Evolutionary conservation across 2,329 filamentous ascomycete species (phyloP), one percentile per base, ranked within the genome.

Genomic region (Myriosclerotinia scirpicola): DNA sequence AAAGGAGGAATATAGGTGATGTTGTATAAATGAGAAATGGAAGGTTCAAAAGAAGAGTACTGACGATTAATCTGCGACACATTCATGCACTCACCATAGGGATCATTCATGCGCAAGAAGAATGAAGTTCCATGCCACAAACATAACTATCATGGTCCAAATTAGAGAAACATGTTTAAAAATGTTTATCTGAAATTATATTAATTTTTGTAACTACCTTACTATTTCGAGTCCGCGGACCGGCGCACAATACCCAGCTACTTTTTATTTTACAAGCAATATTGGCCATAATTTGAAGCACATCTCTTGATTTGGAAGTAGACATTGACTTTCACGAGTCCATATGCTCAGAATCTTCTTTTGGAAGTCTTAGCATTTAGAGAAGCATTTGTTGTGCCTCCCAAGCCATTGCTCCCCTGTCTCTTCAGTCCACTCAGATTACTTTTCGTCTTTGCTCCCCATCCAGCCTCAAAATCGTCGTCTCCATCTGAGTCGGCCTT

Each of bases 401-500:
- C 70, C 20, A 71, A 54, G 14, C 68, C 59, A 56, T 63, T 54
- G 36, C 70, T 67, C 3, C 62, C 69, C 58, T 50, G 60, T 61
- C 67, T 67, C 44, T 68, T 67, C 54, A 65, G 42, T 15, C 56
- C 65, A 12, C 30, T 58, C 14, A 69, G 46, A 26, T 46, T 65
- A 56, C 48, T 71, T 8, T 58, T 65, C 42, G 68, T 71, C 64
- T 71, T 71, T 20, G 61, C 38, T n/a, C 65, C 66, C 71, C 72
- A 70, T 22, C 68, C 71, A 15, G 48, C 46, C 58, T 65, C n/a
- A 26, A 58, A 52, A 26, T 69, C 65, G 14, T 69, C 67, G 50
- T 69, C 68, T 11, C 50, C 63, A 26, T 63, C 55, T 36, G 55
- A 53, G 36, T 38, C 34, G 20, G 46, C 20, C 3, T 30, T 22